Percentiles rank a stretch among this genome's conserved stretches.
These are phyloP conservation scores for Cardiosporidium cionae DNA, from an alignment of 169 alveolate genomes.

Conservation along the genomic window DNA sequence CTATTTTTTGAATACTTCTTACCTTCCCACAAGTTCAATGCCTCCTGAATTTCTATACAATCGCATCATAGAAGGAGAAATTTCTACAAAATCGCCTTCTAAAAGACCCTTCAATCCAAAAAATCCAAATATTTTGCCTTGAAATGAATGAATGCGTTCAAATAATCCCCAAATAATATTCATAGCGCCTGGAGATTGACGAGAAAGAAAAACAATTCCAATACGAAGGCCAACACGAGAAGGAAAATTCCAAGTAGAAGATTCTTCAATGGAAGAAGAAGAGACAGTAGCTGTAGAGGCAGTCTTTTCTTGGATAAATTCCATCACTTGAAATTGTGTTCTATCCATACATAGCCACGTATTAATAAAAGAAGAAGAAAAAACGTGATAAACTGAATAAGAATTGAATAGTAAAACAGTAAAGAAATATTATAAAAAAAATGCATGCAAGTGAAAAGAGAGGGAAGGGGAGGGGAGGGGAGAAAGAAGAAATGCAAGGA, in stretches of 20 bases:
- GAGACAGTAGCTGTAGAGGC: slow-evolving; percentile 13
- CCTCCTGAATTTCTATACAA: slow-evolving; percentile 92
- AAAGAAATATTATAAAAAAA: too few species aligned
- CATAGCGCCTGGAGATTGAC: slow-evolving; percentile 95
- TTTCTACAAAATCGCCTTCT: slow-evolving; percentile 12
- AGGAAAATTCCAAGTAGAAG: slow-evolving; percentile 29
- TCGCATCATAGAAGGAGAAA: slow-evolving; percentile 59
- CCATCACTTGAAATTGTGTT: too few species aligned
- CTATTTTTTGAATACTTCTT: slow-evolving; percentile 47
- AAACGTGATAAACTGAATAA: too few species aligned
- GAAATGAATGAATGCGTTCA: slow-evolving; percentile 35
- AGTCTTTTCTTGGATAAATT: too few species aligned
- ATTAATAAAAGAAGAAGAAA: too few species aligned
- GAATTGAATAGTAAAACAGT: too few species aligned
- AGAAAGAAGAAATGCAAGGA: too few species aligned
- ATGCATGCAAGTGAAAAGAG: too few species aligned
- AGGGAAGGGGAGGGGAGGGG: too few species aligned
- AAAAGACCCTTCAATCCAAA: slow-evolving; percentile 29
- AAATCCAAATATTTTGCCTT: slow-evolving; percentile 35
- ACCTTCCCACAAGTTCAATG: slow-evolving; percentile 72
- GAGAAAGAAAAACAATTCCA: slow-evolving; percentile 87
- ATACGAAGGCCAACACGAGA: slow-evolving; percentile 40
- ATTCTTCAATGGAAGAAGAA: slow-evolving; percentile 24
- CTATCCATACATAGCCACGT: too few species aligned
- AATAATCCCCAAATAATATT: slow-evolving; percentile 89